A percentile compares a stretch with the other conserved stretches of the same genome.
Evolutionary conservation across 345 rosid genomes (phyloP).

Genomic region (Lumnitzera racemosa): DNA sequence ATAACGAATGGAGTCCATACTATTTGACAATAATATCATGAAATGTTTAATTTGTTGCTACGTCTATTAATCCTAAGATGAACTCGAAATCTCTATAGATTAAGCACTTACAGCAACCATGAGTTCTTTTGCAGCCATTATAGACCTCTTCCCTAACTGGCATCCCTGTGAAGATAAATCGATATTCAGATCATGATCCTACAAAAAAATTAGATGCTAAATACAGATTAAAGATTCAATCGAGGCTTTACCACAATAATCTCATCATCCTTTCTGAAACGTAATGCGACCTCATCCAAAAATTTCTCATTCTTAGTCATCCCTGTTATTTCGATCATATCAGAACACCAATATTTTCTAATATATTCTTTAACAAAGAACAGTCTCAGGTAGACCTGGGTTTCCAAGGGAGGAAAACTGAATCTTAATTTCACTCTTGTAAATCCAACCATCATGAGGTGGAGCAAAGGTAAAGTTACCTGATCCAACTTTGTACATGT

Average conservation of each 20-base stretch:
- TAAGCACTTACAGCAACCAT: slow-evolving; percentile 51
- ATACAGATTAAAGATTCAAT: not conserved
- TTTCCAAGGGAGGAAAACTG: too few relatives aligned
- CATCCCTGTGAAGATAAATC: slow-evolving; percentile 46
- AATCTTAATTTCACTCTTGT: too few relatives aligned
- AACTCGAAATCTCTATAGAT: not conserved
- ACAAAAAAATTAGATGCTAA: not conserved
- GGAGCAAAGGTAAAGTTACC: slow-evolving; percentile 23
- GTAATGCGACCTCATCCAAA: slow-evolving; percentile 46
- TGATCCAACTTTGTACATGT: slow-evolving; percentile 74
- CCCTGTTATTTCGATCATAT: slow-evolving; percentile 25
- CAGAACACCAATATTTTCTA: too few relatives aligned
- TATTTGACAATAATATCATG: too few relatives aligned
- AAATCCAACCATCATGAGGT: too few relatives aligned
- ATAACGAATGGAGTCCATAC: too few relatives aligned
- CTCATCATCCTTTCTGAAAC: slow-evolving; percentile 66
- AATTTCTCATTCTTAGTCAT: slow-evolving; percentile 62
- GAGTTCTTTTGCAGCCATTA: slow-evolving; percentile 80
- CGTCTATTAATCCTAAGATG: not conserved
- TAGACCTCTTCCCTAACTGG: slow-evolving; percentile 59
- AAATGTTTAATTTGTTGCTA: not conserved
- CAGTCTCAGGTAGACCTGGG: too few relatives aligned
- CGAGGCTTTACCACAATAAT: slow-evolving; percentile 56
- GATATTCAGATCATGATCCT: not conserved
- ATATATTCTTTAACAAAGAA: too few relatives aligned